phyloP scores from a whole-genome alignment of 2,329 filamentous ascomycete species.

The Fusarium heterosporum region DNA sequence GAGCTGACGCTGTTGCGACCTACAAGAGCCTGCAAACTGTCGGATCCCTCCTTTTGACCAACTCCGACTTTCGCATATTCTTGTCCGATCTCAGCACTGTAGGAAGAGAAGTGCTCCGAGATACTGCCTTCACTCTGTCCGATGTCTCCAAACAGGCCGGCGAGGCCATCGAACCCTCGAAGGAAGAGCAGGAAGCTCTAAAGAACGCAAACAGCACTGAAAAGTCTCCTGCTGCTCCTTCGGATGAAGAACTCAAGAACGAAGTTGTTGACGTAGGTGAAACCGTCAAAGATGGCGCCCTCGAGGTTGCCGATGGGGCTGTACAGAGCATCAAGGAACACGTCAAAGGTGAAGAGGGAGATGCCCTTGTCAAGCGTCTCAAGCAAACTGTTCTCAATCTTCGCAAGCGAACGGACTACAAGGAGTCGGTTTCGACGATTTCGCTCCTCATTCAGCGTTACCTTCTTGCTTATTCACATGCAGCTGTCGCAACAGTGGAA shows the following conservation, averaged over 20 bases:
- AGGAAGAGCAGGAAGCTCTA: constrained; percentile 67
- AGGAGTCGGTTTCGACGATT: constrained; percentile 84
- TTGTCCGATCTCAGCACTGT: constrained; percentile 83
- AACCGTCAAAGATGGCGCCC: constrained; percentile 64
- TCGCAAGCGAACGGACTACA: constrained; percentile 82
- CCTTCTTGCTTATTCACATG: constrained; percentile 79
- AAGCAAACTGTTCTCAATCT: constrained; percentile 81
- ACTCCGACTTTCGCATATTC: constrained; percentile 90
- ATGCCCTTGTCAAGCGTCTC: constrained; percentile 78
- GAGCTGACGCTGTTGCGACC: constrained; percentile 56
- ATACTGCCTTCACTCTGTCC: constrained; percentile 84
- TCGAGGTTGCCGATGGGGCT: constrained; percentile 68
- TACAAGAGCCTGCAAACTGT: constrained; percentile 87
- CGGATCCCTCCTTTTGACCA: constrained; percentile 85
- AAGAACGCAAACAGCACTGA: constrained; percentile 52
- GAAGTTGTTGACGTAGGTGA: constrained; percentile 67
- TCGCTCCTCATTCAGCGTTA: constrained; percentile 82
- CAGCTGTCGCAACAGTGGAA: constrained; percentile 73
- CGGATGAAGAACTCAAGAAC: constrained; percentile 72
- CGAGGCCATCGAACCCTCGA: constrained; percentile 76
- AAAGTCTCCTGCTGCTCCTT: constrained; percentile 54
- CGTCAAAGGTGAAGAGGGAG: constrained; percentile 76
- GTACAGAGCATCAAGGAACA: constrained; percentile 80
- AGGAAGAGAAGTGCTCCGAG: constrained; percentile 85
- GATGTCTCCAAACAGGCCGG: constrained; percentile 79